Evolutionary conservation across 495 filamentous ascomycete species (phyloP).

Genomic region (Podospora fimiseda): DNA sequence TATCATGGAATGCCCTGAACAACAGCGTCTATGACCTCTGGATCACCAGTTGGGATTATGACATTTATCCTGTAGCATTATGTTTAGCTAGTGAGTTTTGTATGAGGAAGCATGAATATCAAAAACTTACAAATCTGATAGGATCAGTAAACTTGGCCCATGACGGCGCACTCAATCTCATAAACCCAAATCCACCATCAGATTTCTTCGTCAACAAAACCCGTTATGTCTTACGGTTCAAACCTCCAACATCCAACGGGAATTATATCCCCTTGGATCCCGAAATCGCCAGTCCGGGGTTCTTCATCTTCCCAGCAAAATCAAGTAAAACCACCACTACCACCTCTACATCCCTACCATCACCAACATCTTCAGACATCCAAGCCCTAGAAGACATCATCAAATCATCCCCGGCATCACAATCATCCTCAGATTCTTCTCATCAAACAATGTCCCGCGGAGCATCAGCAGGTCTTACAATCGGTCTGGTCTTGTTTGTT

Average conservation of each 20-base stretch:
- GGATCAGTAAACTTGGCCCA: conserved; percentile 15
- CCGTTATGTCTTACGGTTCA: conserved; percentile 14
- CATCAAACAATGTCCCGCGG: neutral
- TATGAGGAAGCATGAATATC: neutral
- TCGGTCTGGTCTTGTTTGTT: neutral
- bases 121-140: neutral
- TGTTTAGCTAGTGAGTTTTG: conserved; percentile 13
- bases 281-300: conserved; percentile 12
- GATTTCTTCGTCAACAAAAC: conserved; percentile 1
- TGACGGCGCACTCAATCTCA: conserved; percentile 11
- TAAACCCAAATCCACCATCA: conserved; percentile 7
- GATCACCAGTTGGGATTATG: conserved; percentile 14
- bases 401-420: neutral
- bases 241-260: conserved; percentile 9
- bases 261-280: conserved; percentile 4
- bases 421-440: neutral
- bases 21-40: conserved; percentile 20
- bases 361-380: neutral
- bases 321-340: neutral
- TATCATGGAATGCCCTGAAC: conserved; percentile 21
- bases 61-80: conserved; percentile 6
- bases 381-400: neutral
- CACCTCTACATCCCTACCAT: neutral
- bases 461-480: neutral
- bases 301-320: conserved; percentile 3